These are phyloP conservation scores for Achaetomiella virescens DNA, from an alignment of 495 filamentous ascomycete genomes.

Conservation along the genomic window DNA sequence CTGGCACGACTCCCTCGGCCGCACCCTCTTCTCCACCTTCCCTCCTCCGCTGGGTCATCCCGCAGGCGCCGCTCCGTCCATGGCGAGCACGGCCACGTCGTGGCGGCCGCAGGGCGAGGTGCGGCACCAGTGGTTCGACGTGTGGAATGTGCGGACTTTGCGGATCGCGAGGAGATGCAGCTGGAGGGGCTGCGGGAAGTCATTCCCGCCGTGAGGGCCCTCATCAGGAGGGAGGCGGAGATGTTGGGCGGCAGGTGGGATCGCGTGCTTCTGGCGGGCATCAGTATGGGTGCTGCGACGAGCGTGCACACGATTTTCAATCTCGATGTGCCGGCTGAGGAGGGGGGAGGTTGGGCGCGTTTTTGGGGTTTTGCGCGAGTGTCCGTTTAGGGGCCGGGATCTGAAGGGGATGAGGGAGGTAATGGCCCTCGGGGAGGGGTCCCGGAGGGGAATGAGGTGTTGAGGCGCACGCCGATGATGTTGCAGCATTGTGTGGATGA, in stretches of 20 bases:
- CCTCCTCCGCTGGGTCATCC: constrained; percentile 44
- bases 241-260: constrained; percentile 25
- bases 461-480: constrained; percentile 41
- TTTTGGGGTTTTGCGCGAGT: constrained; percentile 52
- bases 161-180: constrained; percentile 30
- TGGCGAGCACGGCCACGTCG: constrained; percentile 31
- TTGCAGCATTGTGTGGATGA: constrained; percentile 51
- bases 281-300: constrained; percentile 41
- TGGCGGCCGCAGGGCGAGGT: constrained; percentile 14
- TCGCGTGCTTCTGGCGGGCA: constrained; percentile 31
- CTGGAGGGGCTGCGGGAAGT: constrained; percentile 24
- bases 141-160: constrained; percentile 30
- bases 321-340: constrained; percentile 14
- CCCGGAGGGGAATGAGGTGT: constrained; percentile 14
- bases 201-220: constrained; percentile 15
- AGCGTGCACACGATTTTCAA: constrained; percentile 38
- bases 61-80: constrained; percentile 41
- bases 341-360: constrained; percentile 30
- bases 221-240: constrained; percentile 28
- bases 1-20: constrained; percentile 25
- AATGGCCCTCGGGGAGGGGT: constrained; percentile 15
- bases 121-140: constrained; percentile 37
- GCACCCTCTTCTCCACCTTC: constrained; percentile 29
- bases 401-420: constrained; percentile 24
- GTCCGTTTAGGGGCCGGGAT: constrained; percentile 41